These are phyloP conservation scores for Teunomyces tritomae DNA, from an alignment of 805 yeast genomes.

Conservation along the genomic window DNA sequence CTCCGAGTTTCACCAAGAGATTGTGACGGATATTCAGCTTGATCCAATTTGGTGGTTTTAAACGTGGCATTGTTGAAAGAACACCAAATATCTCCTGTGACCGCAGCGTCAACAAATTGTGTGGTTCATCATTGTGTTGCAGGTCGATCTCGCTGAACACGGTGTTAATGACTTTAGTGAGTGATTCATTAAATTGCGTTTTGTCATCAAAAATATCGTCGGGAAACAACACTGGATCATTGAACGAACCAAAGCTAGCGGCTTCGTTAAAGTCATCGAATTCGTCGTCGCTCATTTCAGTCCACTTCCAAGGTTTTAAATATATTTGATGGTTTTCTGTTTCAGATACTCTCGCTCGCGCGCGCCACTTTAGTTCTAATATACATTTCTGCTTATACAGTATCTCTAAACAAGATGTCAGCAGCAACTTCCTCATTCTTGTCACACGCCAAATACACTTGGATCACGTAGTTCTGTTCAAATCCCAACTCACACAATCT, in stretches of 20 bases:
- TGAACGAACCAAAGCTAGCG: conserved; percentile 38
- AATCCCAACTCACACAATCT: conserved; percentile 92
- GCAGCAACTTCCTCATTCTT: conserved; percentile 97
- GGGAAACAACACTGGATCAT: conserved; percentile 13
- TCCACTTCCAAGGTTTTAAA: too few species aligned
- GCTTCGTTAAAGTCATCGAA: conserved; percentile 11
- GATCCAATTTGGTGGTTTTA: conserved; percentile 68
- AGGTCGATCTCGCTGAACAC: conserved; percentile 9
- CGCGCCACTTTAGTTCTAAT: neutral
- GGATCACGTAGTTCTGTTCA: conserved; percentile 81
- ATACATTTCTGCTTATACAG: conserved; percentile 18
- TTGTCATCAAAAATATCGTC: neutral
- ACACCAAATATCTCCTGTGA: conserved; percentile 43
- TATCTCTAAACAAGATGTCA: conserved; percentile 68
- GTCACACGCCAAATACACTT: conserved; percentile 96
- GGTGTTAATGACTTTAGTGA: conserved; percentile 9
- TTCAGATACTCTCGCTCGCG: neutral
- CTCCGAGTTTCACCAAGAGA: conserved; percentile 61
- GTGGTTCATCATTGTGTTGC: conserved; percentile 12
- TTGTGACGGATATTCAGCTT: conserved; percentile 63
- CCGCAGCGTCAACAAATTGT: conserved; percentile 26
- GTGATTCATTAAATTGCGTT: neutral
- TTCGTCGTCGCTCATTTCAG: conserved; percentile 4
- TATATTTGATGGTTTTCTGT: neutral
- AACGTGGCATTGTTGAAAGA: conserved; percentile 46